Evolutionary conservation across 345 rosid genomes (phyloP).

Genomic region (Boechera retrofracta): DNA sequence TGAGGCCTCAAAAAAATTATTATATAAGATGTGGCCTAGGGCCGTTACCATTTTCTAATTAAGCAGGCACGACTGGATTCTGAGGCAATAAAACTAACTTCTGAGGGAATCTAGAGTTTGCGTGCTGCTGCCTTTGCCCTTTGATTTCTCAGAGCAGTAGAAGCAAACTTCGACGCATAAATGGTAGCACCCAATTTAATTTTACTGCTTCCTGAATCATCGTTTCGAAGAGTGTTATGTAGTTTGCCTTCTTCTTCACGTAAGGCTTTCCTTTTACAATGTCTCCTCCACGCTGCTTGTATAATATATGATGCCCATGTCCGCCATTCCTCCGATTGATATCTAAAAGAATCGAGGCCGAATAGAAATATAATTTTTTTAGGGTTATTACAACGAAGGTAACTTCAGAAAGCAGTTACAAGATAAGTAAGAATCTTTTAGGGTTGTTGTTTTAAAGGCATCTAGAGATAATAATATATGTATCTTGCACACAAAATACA

Average conservation of each 20-base stretch:
- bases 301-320: conserved; percentile 51
- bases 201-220: conserved; percentile 34
- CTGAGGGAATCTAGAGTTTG: conserved; percentile 41
- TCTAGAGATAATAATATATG: too few species aligned
- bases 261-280: conserved; percentile 44
- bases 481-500: too few species aligned
- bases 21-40: too few species aligned
- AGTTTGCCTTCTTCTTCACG: conserved; percentile 46
- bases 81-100: conserved; percentile 63
- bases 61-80: conserved; percentile 72
- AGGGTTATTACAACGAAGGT: not conserved
- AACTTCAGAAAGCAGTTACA: conserved; percentile 17
- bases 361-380: not conserved
- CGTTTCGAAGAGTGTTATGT: conserved; percentile 47
- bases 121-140: conserved; percentile 42
- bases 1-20: not conserved
- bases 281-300: conserved; percentile 52
- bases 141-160: conserved; percentile 52
- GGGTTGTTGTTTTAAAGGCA: not conserved
- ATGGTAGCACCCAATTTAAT: conserved; percentile 57
- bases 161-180: conserved; percentile 67
- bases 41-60: too few species aligned
- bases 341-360: conserved; percentile 32
- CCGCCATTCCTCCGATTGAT: conserved; percentile 43
- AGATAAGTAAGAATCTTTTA: not conserved